Evolutionary conservation across 2,329 filamentous ascomycete species (phyloP), one percentile per base, ranked within the genome.

Genomic region (Xylaria sp.): DNA sequence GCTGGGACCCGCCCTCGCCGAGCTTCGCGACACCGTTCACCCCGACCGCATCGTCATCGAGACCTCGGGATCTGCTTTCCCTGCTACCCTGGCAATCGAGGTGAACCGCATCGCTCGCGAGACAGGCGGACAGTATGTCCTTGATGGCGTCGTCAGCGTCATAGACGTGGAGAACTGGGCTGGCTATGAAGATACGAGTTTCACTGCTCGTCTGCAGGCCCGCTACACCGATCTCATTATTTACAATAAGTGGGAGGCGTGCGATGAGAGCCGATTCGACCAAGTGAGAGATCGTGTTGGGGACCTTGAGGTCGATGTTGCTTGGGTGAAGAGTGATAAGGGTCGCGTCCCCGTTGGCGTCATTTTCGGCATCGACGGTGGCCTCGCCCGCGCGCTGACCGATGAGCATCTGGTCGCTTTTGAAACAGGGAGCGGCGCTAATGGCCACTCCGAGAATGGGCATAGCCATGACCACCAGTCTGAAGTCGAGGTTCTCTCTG

Each of bases 101-200:
- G 85, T 96, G 10, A 96, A 96, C 70, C 83, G 91, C 1, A 76
- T 96, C 11, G 83, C 85, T 16, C 79, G 85, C n/a, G 85, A 90
- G 62, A 87, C 85, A 0, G 85, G 74, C 68, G 80, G 83, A 0
- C 75, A 78, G 34, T 96, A 92, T 69, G 80, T 84, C 4, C 82
- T 97, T 1, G 92, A 97, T 69, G 92, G 92, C 9, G 91, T 97
- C 55, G 84, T 96, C 64, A 91, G 86, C 67, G 92, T 96, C 19
- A 87, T 97, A 60, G 92, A 97, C 70, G 92, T 95, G 9, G 92
- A 96, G 81, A 97, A 97, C 71, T 97, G 92, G 92, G 79, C 86
- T 69, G 92, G 92, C 0, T 97, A 97, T 70, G 91, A 94, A 68
- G 92, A 95, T 73, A 95, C 90, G 23, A 91, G 87, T 60, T 93